Evolutionary conservation across 306 rosid species (phyloP).

Genomic region (Fagus crenata): DNA sequence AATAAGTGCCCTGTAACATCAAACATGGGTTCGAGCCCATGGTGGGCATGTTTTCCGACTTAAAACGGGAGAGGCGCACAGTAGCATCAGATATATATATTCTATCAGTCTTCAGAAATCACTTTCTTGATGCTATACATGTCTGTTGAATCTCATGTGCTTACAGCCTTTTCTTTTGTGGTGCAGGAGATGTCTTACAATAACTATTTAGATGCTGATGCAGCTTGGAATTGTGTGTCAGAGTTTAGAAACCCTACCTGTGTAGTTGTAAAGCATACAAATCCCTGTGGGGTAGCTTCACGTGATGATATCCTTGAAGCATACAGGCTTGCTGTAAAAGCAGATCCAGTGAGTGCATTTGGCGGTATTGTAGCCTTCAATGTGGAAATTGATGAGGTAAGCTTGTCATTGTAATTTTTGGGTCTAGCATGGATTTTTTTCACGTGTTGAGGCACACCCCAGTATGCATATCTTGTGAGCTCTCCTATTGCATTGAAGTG

Average conservation of each 20-base stretch:
- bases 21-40: too few species aligned
- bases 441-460: too few species aligned
- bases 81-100: too few species aligned
- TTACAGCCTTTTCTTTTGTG: conserved; percentile 16
- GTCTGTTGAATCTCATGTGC: neutral
- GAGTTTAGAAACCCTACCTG: conserved; percentile 80
- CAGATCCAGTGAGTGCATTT: conserved; percentile 95
- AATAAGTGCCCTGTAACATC: too few species aligned
- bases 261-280: conserved; percentile 89
- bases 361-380: conserved; percentile 98
- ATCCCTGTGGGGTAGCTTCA: conserved; percentile 96
- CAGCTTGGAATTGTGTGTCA: conserved; percentile 93
- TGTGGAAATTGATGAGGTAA: conserved; percentile 82
- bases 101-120: neutral
- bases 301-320: conserved; percentile 89
- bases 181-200: conserved; percentile 92
- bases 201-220: conserved; percentile 94
- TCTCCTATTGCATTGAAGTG: neutral
- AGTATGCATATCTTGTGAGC: neutral
- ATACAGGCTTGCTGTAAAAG: conserved; percentile 85
- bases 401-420: conserved; percentile 11
- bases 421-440: neutral
- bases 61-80: too few species aligned
- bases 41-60: too few species aligned
- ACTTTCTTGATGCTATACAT: neutral